A percentile compares a stretch with the other conserved stretches of the same genome.
These are phyloP conservation scores for Penicillium carneum DNA, from an alignment of 2,329 filamentous ascomycete genomes.

Conservation along the genomic window DNA sequence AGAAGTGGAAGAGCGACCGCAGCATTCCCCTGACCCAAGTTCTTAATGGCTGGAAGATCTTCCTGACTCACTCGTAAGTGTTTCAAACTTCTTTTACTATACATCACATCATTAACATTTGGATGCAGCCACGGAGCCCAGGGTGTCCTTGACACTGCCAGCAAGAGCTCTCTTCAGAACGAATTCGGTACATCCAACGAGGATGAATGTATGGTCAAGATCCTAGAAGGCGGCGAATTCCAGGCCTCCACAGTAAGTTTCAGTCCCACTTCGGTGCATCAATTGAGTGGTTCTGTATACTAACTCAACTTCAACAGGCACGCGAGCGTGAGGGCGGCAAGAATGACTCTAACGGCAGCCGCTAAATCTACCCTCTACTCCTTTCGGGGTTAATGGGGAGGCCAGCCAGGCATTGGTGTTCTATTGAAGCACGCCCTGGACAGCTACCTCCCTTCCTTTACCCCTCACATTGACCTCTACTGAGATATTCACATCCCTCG, in stretches of 20 bases:
- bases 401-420: neutral
- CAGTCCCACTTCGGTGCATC: neutral
- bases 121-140: conserved; percentile 78
- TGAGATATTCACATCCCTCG: conserved; percentile 16
- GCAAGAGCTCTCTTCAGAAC: conserved; percentile 75
- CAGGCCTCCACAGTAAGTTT: conserved; percentile 66
- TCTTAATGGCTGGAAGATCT: conserved; percentile 86
- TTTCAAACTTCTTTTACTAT: neutral
- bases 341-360: conserved; percentile 40
- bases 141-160: conserved; percentile 77
- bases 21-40: conserved; percentile 82
- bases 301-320: conserved; percentile 31
- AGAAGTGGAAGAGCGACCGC: conserved; percentile 84
- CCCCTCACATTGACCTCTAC: conserved; percentile 10
- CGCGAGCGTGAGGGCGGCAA: conserved; percentile 43
- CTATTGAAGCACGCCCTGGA: neutral
- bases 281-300: conserved; percentile 9
- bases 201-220: conserved; percentile 81
- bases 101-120: conserved; percentile 6
- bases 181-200: conserved; percentile 85
- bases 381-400: neutral
- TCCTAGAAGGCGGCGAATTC: conserved; percentile 76
- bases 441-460: neutral
- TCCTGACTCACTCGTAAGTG: conserved; percentile 85
- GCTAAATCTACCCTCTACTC: conserved; percentile 25